Base-by-base conservation (phyloP, 768 basidiomycete genomes). In the Hypsizygus marmoreus region DNA sequence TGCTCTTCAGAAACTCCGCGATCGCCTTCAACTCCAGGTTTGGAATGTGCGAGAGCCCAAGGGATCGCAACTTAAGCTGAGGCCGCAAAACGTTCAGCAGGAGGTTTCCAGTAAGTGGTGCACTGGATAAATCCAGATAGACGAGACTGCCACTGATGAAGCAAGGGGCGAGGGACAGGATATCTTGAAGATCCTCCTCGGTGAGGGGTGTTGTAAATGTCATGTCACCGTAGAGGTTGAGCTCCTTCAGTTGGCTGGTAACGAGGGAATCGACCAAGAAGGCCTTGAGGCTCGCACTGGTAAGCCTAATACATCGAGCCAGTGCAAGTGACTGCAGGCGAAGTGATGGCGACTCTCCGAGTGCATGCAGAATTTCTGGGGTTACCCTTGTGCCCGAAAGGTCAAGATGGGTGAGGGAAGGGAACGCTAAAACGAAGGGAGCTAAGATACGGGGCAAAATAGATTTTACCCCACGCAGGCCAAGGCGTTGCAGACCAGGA, bases 41-140 rank as follows among this genome's bases (percentile, higher is more conserved):
- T 4, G 88, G 81, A 46, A 97, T 90, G 64, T 92, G 84, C 6
- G 91, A 94, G 19, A 99, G 77, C 4, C 97, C 95, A 29, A 98
- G 74, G 14, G 92, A 93, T 44, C 95, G 84, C 20, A 99, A 74
- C 33, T 75, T 75, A 2, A 82, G 82, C 63, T 91, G 91, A 6
- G 81, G 67, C 13, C 76, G 75, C 59, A 82, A 82, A 1, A 69
- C 60, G 8, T 73, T 70, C 12, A 79, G 59, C 6, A 86, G 65
- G 6, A 86, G 66, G 6, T 76, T 71, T 34, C 70, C 64, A 4
- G 85, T 87, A 41, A 97, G 54, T 0, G 88, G 87, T 4, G 88
- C 72, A 50, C 88, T 91, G 11, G 95, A 97, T 23, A 99, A 66
- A 64, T 99, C 95, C 51, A 99, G 79, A 65, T 95, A 97, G 9